A percentile compares a stretch with the other conserved stretches of the same genome.
Conservation (phyloP, 2,329 filamentous ascomycete genomes). For the Alternaria conjuncta region DNA sequence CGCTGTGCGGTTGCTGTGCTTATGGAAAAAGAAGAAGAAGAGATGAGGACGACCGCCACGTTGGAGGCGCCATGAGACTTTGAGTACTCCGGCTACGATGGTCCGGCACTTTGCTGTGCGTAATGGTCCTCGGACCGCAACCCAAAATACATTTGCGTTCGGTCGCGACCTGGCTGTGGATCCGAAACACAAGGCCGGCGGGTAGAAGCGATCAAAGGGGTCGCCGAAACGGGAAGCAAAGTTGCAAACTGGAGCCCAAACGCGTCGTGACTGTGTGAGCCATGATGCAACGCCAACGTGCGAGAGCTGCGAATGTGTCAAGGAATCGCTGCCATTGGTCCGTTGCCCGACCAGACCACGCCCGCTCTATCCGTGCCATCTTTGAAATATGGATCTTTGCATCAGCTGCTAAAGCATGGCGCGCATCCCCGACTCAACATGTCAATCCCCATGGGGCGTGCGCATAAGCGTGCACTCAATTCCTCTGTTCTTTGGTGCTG, state of each 20-base stretch:
- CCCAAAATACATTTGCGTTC: constrained; percentile 6
- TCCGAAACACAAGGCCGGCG: neutral
- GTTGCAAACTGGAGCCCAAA: constrained; percentile 4
- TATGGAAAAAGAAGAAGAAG: neutral
- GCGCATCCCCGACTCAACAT: constrained; percentile 10
- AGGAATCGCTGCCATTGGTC: constrained; percentile 5
- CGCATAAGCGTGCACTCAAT: neutral
- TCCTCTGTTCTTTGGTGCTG: neutral
- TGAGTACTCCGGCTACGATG: neutral
- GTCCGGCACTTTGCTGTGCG: constrained; percentile 1
- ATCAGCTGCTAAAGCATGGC: neutral
- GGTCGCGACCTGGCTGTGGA: constrained; percentile 12
- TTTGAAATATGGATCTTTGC: constrained; percentile 3
- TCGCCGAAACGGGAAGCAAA: constrained; percentile 12
- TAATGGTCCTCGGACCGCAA: neutral
- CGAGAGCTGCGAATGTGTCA: constrained; percentile 8
- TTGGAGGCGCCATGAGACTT: neutral
- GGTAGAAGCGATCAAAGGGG: constrained; percentile 1
- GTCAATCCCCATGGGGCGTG: constrained; percentile 12
- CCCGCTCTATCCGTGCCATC: constrained; percentile 3
- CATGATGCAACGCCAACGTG: constrained; percentile 11
- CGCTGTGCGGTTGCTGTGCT: neutral
- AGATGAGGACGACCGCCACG: neutral
- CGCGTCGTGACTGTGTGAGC: neutral
- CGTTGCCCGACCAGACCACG: neutral